Base-by-base conservation (phyloP, 768 basidiomycete genomes). In the Crucibulum laeve region DNA sequence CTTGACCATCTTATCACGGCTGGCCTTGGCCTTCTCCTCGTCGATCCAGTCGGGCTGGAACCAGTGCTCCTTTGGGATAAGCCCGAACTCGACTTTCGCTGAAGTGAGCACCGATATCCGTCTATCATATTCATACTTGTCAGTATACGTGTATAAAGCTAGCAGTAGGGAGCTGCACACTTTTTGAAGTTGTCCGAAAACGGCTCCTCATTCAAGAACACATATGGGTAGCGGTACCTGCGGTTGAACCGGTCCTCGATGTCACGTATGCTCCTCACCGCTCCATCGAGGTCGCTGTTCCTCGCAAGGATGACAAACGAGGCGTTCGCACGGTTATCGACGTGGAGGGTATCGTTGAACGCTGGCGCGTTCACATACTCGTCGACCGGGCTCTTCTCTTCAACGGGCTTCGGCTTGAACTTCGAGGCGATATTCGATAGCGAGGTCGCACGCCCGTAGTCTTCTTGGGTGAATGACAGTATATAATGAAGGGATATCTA, bases 231-330 rank as follows among this genome's bases (percentile, higher is more conserved):
- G 30, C 72, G 67, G 48, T 80, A 85, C 52, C 76, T 75, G 40
- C 73, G 70, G 64, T 95, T 95, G 64, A 93, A 94, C 38, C 84
- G 68, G 52, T 87, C 82, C 67, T 95, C 92, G 50, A 91, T 69
- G 62, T 83, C 77, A 53, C 80, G 77, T 50, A 93, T 77, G 48
- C 82, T 84, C 44, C 67, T 69, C 45, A 88, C 67, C 23, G 86
- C 78, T 2, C 72, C 71, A 15, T 73, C 54, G 17, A 86, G 47
- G 51, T 90, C 87, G 34, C 64, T 62, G 59, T 90, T 90, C 33
- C 86, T 65, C 26, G 77, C 83, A 14, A 94, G 73, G 32, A 74
- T 67, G 17, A 73, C 64, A 46, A 71, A 70, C 0, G 70, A 62
- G 4, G 71, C 70, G 39, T 74, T 74, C 0, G 67, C 70, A 14